Conservation (phyloP, 768 basidiomycete genomes). For the Amanita subjunquillea region DNA sequence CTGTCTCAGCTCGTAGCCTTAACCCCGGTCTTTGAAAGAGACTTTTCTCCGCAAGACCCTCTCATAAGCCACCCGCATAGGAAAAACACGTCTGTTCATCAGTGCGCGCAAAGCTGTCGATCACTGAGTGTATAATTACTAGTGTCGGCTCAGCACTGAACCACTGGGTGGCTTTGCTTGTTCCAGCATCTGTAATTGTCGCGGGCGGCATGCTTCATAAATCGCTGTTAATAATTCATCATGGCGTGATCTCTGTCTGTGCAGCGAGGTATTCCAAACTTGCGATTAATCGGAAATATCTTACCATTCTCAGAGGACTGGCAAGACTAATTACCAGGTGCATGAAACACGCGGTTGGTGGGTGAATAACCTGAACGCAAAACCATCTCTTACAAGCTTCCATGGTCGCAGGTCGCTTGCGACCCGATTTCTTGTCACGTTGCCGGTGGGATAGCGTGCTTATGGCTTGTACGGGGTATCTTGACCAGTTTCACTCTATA, state of each 20-base stretch:
- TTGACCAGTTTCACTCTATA: not conserved
- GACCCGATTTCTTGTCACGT: slow-evolving; percentile 58
- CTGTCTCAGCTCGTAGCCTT: slow-evolving; percentile 26
- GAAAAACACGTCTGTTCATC: slow-evolving; percentile 32
- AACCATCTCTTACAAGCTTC: not conserved
- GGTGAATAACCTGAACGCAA: slow-evolving; percentile 2
- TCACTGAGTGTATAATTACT: not conserved
- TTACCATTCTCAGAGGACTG: slow-evolving; percentile 25
- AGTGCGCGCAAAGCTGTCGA: not conserved
- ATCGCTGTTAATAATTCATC: slow-evolving; percentile 45
- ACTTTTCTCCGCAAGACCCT: slow-evolving; percentile 38
- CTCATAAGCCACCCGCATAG: slow-evolving; percentile 42
- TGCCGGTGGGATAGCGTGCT: slow-evolving; percentile 47
- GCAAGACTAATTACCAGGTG: slow-evolving; percentile 38
- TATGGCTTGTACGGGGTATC: slow-evolving; percentile 46
- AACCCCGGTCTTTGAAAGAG: slow-evolving; percentile 37
- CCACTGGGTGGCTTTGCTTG: slow-evolving; percentile 31
- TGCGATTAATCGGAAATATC: not conserved
- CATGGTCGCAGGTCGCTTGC: slow-evolving; percentile 30
- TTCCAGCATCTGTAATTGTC: slow-evolving; percentile 32
- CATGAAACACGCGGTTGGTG: slow-evolving; percentile 52
- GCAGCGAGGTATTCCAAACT: slow-evolving; percentile 23
- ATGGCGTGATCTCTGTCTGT: slow-evolving; percentile 42
- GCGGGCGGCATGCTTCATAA: slow-evolving; percentile 26
- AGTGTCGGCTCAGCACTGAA: slow-evolving; percentile 43